Percentiles rank a stretch among this genome's conserved stretches.
Evolutionary conservation across 2,329 filamentous ascomycete genomes (phyloP).

Genomic region (Didymosphaeria variabile): DNA sequence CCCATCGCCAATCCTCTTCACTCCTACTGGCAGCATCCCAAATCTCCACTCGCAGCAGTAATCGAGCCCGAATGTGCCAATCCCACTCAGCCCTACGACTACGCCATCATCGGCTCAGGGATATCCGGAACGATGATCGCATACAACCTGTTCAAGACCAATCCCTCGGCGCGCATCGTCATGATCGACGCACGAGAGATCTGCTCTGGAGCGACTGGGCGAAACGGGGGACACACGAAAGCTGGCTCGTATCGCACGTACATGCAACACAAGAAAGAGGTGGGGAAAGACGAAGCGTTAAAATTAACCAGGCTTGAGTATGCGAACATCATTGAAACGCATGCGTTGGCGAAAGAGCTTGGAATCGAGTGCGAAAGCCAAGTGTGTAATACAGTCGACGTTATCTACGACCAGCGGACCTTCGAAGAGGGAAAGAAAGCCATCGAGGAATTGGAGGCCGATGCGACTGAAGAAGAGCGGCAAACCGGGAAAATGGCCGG

Average conservation of each 20-base stretch:
- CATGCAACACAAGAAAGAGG: slow-evolving; percentile 53
- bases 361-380: slow-evolving; percentile 56
- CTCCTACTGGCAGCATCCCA: slow-evolving; percentile 55
- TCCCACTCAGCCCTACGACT: slow-evolving; percentile 40
- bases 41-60: slow-evolving; percentile 47
- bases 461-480: slow-evolving; percentile 36
- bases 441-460: slow-evolving; percentile 31
- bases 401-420: slow-evolving; percentile 60
- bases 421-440: slow-evolving; percentile 40
- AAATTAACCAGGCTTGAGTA: slow-evolving; percentile 53
- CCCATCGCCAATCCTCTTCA: slow-evolving; percentile 46
- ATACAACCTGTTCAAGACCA: slow-evolving; percentile 41
- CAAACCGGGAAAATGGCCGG: slow-evolving; percentile 35
- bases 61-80: slow-evolving; percentile 37
- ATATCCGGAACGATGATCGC: slow-evolving; percentile 52
- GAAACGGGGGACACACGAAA: slow-evolving; percentile 61
- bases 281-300: slow-evolving; percentile 61
- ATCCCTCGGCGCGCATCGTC: slow-evolving; percentile 33
- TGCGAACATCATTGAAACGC: slow-evolving; percentile 62
- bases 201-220: slow-evolving; percentile 53
- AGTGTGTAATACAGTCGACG: slow-evolving; percentile 64
- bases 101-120: slow-evolving; percentile 51
- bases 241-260: slow-evolving; percentile 63
- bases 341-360: slow-evolving; percentile 61
- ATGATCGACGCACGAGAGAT: slow-evolving; percentile 53